phyloP scores from a whole-genome alignment of 2,329 filamentous ascomycete genomes.

The Diaporthe ilicicola region DNA sequence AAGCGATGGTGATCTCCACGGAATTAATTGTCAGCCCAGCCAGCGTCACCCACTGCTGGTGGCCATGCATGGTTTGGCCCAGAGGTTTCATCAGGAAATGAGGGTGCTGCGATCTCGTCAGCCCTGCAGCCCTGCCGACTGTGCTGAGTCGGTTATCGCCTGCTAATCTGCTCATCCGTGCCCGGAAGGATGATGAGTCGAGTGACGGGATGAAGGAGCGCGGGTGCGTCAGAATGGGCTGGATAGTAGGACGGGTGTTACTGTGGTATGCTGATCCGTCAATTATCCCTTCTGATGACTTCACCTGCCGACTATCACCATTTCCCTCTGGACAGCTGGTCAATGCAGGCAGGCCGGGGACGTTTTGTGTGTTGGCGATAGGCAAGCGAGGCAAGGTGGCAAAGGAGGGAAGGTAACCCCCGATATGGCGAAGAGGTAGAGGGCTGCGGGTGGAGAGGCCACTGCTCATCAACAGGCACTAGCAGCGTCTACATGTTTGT shows the following conservation, averaged over 20 bases:
- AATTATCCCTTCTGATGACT: neutral
- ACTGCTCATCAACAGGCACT: neutral
- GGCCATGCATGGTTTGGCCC: constrained; percentile 1
- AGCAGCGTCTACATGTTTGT: neutral
- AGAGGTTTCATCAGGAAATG: neutral
- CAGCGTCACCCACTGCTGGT: neutral
- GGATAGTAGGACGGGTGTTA: neutral
- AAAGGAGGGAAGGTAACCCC: neutral
- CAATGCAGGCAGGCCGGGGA: constrained; percentile 16
- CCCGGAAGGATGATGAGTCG: neutral
- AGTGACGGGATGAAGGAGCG: neutral
- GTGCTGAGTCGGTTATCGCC: constrained; percentile 9
- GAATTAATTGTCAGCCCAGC: neutral
- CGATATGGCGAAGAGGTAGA: neutral
- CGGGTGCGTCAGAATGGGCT: neutral
- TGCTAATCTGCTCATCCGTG: neutral
- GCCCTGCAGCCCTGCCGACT: constrained; percentile 4
- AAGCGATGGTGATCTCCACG: constrained; percentile 5
- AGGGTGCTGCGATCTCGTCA: constrained; percentile 1
- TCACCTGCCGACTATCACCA: constrained; percentile 19
- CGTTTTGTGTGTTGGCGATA: neutral
- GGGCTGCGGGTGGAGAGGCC: neutral
- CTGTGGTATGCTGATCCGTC: constrained; percentile 13
- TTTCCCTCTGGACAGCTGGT: constrained; percentile 13
- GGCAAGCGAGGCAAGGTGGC: neutral